These are phyloP conservation scores for Hevea brasiliensis DNA, from an alignment of 345 rosid species.

Conservation along the genomic window DNA sequence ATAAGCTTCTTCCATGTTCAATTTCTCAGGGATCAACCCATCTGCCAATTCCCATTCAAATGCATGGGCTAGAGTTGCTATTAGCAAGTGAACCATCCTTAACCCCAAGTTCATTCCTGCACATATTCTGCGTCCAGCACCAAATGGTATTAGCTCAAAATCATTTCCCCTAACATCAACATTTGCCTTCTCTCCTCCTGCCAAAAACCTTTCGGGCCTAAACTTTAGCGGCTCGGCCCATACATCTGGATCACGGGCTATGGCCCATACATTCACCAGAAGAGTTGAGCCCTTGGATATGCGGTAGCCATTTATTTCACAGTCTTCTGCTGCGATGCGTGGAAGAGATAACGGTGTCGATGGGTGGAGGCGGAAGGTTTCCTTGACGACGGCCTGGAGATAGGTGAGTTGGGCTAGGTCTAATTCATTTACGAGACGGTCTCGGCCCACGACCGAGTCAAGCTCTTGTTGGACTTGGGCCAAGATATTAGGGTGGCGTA, in stretches of 20 bases:
- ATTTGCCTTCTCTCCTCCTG: conserved; percentile 10
- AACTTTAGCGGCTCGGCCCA: conserved; percentile 30
- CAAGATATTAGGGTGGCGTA: conserved; percentile 65
- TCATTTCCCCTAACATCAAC: conserved; percentile 27
- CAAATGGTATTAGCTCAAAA: conserved; percentile 34
- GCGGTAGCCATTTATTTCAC: conserved; percentile 27
- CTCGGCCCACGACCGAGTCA: conserved; percentile 32
- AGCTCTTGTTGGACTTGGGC: conserved; percentile 52
- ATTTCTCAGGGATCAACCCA: conserved; percentile 14
- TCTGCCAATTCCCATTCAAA: conserved; percentile 24
- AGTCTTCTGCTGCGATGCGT: conserved; percentile 14
- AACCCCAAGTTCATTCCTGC: conserved; percentile 27
- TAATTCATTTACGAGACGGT: conserved; percentile 16
- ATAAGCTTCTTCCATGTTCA: conserved; percentile 31
- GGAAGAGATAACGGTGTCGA: conserved; percentile 30
- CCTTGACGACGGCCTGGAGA: conserved; percentile 31
- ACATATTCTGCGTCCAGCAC: conserved; percentile 36
- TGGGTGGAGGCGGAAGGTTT: conserved; percentile 33
- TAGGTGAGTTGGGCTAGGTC: conserved; percentile 25
- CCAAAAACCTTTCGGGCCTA: conserved; percentile 25
- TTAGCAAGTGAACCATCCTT: conserved; percentile 23
- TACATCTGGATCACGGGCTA: conserved; percentile 21
- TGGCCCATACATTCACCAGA: conserved; percentile 32
- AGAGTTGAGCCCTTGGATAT: conserved; percentile 28
- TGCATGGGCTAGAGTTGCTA: conserved; percentile 24